phyloP scores from a whole-genome alignment of 2,329 filamentous ascomycete genomes.

The Paraphaeosphaeria minitans region DNA sequence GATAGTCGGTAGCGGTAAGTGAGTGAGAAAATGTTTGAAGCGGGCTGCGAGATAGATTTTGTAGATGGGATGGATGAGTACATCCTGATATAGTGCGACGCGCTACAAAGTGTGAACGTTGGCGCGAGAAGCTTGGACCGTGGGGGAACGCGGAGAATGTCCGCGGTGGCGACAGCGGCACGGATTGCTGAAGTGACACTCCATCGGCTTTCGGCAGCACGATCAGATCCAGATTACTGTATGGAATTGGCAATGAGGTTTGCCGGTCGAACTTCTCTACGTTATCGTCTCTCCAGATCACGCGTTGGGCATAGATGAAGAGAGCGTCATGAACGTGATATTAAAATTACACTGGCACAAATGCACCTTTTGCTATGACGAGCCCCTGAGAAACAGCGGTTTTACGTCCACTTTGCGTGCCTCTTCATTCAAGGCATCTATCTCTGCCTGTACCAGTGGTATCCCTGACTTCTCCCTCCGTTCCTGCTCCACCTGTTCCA shows the following conservation, averaged over 20 bases:
- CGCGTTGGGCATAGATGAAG: too few relatives aligned
- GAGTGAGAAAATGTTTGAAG: background rate
- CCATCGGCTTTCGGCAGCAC: background rate
- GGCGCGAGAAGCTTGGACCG: background rate
- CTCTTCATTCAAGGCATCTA: constrained; percentile 57
- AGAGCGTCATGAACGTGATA: background rate
- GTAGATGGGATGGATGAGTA: background rate
- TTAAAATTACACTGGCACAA: background rate
- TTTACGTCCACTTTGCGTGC: constrained; percentile 51
- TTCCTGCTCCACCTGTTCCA: constrained; percentile 57
- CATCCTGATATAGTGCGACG: too few relatives aligned
- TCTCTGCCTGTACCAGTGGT: constrained; percentile 55
- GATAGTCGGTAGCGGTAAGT: background rate
- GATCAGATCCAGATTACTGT: background rate
- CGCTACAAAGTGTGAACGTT: background rate
- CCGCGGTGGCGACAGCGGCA: background rate
- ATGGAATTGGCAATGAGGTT: background rate
- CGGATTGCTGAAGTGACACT: background rate
- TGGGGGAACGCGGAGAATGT: background rate
- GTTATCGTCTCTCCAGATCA: too few relatives aligned
- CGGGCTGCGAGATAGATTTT: background rate
- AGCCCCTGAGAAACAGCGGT: constrained; percentile 8
- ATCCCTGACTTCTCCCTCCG: constrained; percentile 52
- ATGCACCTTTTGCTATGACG: background rate
- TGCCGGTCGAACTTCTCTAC: background rate